Evolutionary conservation across 2,329 filamentous ascomycete species (phyloP).

Genomic region (Epichloe hybrida): DNA sequence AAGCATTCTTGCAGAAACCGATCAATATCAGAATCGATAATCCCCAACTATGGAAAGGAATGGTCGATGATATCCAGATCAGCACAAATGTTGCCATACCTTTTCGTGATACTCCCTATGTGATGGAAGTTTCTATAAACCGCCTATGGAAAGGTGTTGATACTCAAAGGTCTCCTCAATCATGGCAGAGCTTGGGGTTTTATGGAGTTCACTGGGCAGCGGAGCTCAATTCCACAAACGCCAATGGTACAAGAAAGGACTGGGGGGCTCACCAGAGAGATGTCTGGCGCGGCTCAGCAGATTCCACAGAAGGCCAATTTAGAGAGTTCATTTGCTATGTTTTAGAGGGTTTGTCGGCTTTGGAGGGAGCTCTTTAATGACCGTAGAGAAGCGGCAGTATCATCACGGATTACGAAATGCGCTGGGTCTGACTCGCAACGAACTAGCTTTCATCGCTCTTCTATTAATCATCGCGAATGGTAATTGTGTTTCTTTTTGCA

Average conservation of each 20-base stretch:
- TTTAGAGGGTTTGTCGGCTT: constrained; percentile 17
- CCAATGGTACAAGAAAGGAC: constrained; percentile 14
- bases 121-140: constrained; percentile 20
- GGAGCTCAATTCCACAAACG: constrained; percentile 16
- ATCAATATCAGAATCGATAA: background rate
- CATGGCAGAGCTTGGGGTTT: constrained; percentile 19
- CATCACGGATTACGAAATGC: background rate
- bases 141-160: constrained; percentile 14
- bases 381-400: background rate
- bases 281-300: constrained; percentile 20
- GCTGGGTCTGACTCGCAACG: background rate
- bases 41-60: background rate
- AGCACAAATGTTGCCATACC: constrained; percentile 17
- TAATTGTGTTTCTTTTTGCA: background rate
- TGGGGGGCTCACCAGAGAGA: constrained; percentile 17
- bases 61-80: constrained; percentile 11
- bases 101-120: constrained; percentile 17
- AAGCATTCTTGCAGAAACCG: background rate
- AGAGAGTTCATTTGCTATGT: constrained; percentile 17
- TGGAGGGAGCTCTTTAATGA: background rate
- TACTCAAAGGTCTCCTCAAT: constrained; percentile 8
- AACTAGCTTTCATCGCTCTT: background rate
- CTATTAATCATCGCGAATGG: background rate
- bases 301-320: constrained; percentile 15
- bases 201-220: constrained; percentile 25